Evolutionary conservation across 495 filamentous ascomycete genomes (phyloP), one percentile per base, ranked within the genome.

Genomic region (Lasiosphaeria miniovina): DNA sequence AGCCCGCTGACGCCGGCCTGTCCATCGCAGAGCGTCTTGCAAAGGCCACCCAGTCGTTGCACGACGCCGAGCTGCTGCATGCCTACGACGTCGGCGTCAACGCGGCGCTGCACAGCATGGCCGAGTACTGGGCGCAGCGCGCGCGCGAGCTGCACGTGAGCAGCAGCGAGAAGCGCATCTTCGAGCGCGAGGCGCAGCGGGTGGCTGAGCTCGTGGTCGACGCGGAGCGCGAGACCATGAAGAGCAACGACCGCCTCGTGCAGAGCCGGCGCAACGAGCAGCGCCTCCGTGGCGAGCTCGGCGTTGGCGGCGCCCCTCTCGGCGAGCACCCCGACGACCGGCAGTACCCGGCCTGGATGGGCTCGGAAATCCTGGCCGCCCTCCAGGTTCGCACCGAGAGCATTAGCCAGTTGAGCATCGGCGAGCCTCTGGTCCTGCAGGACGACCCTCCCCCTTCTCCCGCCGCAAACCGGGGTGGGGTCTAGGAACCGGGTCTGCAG

Each of bases 111-210:
- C 40, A 62, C 48, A 57, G 48, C 49, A 57, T 62, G 60, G 17
- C 17, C 12, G 32, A 41, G 6, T 45, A 60, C 36, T 62, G 60
- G 63, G 9, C 14, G 0, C 14, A 11, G 14, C 53, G 45, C 12
- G 15, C 54, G 6, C 10, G 40, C 0, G 38, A 57, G 40, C 38
- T 17, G 6, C 54, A 66, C 24, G 17, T 60, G 10, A 66, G 63
- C 54, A 55, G n/a, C 40, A n/a, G 15, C 33, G 63, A 66, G 60
- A 61, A 59, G 43, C 57, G 63, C 36, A 66, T 66, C 33, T 66
- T 62, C 46, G 36, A 12, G 33, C 49, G 57, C n/a, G 63, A 66
- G 53, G 60, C 60, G 6, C 52, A 58, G 53, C 43, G 61, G 52
- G 31, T 63, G 4, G 41, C 24, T 3, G 52, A 43, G 17, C 45